Base-by-base conservation (phyloP, 768 basidiomycete genomes). In the Macrolepiota dolichaula region DNA sequence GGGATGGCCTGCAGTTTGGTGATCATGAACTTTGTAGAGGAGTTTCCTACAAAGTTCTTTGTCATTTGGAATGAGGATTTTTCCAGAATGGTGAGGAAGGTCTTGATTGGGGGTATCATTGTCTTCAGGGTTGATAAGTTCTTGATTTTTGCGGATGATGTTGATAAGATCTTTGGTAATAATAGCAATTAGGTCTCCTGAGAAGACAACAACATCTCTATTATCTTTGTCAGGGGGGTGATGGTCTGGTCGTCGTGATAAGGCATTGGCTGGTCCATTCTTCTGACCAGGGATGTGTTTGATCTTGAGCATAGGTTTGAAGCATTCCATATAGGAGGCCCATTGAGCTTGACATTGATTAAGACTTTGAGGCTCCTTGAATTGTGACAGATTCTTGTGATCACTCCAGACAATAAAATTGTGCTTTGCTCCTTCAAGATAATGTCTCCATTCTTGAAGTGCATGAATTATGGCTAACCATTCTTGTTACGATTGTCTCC, bases 351-450 rank as follows among this genome's bases (percentile, higher is more conserved):
- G 51, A 2, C 32, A 25, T 5, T n/a, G 49, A 55, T 73, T 73
- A 11, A 68, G 66, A 2, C 68, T 72, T 52, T 74, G 68, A 0
- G 76, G 63, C 2, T 67, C 72, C 15, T 62, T 62, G 67, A 81
- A 82, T 55, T 80, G 80, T 35, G 72, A 64, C 0, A 82, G 71
- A 32, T 82, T 80, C 38, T 75, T 71, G 54, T 78, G 73, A 55
- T 80, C 69, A 1, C 71, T 71, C 53, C 68, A 60, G 46, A 80
- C 63, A 44, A 69, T 65, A n/a, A 78, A 51, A 5, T 57, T 54
- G 9, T 67, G 55, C 9, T 32, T 24, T 0, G 66, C 47, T 4
- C 73, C 70, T 13, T 69, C 51, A 2, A 71, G 54, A 42, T 65
- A 61, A 53, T 73, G 71, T 22, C 66, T 44, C 74, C 73, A 79